phyloP scores from a whole-genome alignment of 2,329 filamentous ascomycete species.

The Stagonosporopsis vannaccii region DNA sequence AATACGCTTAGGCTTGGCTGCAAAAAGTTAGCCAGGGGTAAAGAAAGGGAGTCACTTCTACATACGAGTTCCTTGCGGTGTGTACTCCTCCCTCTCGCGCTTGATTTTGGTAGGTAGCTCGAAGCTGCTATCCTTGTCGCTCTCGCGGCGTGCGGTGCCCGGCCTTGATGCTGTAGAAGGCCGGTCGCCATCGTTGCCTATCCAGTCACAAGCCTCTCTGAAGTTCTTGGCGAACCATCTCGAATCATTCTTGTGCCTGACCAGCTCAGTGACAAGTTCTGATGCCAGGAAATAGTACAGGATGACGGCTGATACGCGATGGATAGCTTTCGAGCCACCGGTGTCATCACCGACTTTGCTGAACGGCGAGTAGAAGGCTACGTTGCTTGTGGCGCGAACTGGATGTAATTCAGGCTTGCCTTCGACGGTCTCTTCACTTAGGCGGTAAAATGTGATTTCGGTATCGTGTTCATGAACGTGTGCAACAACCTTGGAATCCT shows the following conservation, averaged over 20 bases:
- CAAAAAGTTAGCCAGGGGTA: not conserved
- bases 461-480: conserved; percentile 39
- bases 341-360: conserved; percentile 38
- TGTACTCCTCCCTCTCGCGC: conserved; percentile 35
- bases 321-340: conserved; percentile 36
- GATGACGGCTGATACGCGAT: conserved; percentile 37
- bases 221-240: conserved; percentile 42
- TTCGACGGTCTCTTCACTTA: conserved; percentile 25
- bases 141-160: conserved; percentile 23
- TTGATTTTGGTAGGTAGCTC: conserved; percentile 28
- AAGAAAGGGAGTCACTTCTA: not conserved
- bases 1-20: conserved; percentile 16
- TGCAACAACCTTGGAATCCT: conserved; percentile 35
- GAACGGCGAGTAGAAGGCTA: conserved; percentile 38
- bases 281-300: conserved; percentile 37
- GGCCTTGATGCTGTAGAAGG: conserved; percentile 31
- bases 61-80: conserved; percentile 31
- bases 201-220: conserved; percentile 36
- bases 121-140: conserved; percentile 26
- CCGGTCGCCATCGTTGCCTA: conserved; percentile 34
- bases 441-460: conserved; percentile 39
- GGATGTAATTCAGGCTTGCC: conserved; percentile 29
- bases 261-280: conserved; percentile 35
- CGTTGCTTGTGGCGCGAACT: conserved; percentile 38
- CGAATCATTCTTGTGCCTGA: conserved; percentile 33